A percentile compares a stretch with the other conserved stretches of the same genome.
phyloP scores from a whole-genome alignment of 495 filamentous ascomycete species.

The Cetradonia linearis region DNA sequence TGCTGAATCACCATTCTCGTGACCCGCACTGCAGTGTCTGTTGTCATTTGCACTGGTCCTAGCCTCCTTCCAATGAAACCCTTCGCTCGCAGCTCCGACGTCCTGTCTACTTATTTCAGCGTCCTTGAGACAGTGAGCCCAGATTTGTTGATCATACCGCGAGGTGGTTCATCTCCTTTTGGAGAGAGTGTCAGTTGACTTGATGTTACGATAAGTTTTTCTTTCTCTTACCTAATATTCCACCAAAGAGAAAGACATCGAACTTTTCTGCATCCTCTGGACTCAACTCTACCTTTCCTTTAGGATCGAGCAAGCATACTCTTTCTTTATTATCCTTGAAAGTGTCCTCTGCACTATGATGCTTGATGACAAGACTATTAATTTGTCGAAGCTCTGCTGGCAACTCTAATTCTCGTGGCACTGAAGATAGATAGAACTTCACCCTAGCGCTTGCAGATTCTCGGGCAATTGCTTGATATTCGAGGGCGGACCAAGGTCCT shows the following conservation, averaged over 20 bases:
- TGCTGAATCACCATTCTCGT: slow-evolving; percentile 81
- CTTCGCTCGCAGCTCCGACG: slow-evolving; percentile 82
- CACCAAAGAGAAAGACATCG: slow-evolving; percentile 89
- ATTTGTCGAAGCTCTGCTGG: slow-evolving; percentile 50
- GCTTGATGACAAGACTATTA: slow-evolving; percentile 55
- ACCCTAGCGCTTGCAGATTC: slow-evolving; percentile 62
- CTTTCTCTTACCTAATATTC: slow-evolving; percentile 71
- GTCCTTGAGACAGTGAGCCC: not conserved
- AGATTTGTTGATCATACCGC: slow-evolving; percentile 50
- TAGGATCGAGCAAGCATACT: slow-evolving; percentile 84
- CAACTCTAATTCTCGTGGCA: slow-evolving; percentile 56
- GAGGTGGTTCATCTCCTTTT: slow-evolving; percentile 84
- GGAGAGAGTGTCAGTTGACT: not conserved
- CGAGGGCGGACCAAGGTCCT: slow-evolving; percentile 84
- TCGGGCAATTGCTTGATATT: slow-evolving; percentile 75
- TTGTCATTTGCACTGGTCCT: slow-evolving; percentile 95
- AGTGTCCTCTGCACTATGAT: slow-evolving; percentile 64
- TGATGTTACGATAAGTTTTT: not conserved
- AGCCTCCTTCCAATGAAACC: slow-evolving; percentile 82
- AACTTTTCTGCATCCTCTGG: slow-evolving; percentile 76
- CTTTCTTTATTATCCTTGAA: slow-evolving; percentile 53
- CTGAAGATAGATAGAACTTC: slow-evolving; percentile 75
- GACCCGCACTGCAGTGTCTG: slow-evolving; percentile 90
- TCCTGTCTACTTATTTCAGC: slow-evolving; percentile 55
- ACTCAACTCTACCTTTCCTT: slow-evolving; percentile 64